Percentiles rank a stretch among this genome's conserved stretches.
Conservation (phyloP, 805 yeast species). For the Diddensiella transvaalensis region DNA sequence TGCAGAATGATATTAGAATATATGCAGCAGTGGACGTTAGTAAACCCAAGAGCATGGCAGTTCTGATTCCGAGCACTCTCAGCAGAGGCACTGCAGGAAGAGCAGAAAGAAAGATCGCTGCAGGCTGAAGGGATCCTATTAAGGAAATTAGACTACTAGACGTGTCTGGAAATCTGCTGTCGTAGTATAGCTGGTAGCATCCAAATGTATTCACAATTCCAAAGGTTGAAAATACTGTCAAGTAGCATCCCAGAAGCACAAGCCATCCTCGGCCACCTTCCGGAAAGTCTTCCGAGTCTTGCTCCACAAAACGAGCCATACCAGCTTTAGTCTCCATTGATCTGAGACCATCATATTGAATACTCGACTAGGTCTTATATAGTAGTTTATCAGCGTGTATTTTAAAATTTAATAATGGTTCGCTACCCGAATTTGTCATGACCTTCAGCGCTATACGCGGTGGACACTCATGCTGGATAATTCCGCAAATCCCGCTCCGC, state of each 20-base stretch:
- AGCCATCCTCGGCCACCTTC: slow-evolving; percentile 54
- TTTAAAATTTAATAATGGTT: no score
- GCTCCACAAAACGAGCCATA: no score
- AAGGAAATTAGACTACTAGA: slow-evolving; percentile 47
- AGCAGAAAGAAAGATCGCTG: slow-evolving; percentile 37
- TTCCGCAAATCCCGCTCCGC: no score
- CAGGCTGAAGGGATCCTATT: slow-evolving; percentile 52
- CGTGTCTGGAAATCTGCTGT: slow-evolving; percentile 40
- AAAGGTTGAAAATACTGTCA: slow-evolving; percentile 48
- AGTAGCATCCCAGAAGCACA: slow-evolving; percentile 46
- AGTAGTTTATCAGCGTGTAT: no score
- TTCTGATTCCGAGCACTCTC: slow-evolving; percentile 42
- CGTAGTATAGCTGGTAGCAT: slow-evolving; percentile 52
- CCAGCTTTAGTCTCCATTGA: no score
- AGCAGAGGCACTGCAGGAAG: slow-evolving; percentile 39
- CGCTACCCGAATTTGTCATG: no score
- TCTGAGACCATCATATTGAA: no score
- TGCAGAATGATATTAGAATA: slow-evolving; percentile 45
- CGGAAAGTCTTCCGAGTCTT: slow-evolving; percentile 38
- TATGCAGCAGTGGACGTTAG: slow-evolving; percentile 42
- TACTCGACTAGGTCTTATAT: no score
- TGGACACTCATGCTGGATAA: no score
- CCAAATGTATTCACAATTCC: slow-evolving; percentile 60
- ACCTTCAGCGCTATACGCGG: no score
- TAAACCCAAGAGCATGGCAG: slow-evolving; percentile 42